Percentiles rank a stretch among this genome's conserved stretches.
Conservation (phyloP, 2,329 filamentous ascomycete genomes). For the Penicillium aurantiogriseum region DNA sequence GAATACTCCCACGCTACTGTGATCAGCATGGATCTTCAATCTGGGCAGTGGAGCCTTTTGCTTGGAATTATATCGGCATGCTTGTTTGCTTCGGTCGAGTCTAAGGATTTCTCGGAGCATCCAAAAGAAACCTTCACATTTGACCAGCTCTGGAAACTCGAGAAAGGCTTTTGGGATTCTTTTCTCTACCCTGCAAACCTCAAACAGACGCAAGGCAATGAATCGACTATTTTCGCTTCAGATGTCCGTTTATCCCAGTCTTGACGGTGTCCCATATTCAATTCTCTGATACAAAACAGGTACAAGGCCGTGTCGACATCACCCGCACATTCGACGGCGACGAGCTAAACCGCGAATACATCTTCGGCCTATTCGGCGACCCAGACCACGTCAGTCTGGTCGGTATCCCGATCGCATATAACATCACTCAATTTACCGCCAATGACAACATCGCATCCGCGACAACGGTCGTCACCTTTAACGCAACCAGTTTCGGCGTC, state of each 20-base stretch:
- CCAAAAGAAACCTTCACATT: conserved; percentile 16
- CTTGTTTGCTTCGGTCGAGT: background rate
- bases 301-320: conserved; percentile 29
- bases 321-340: conserved; percentile 28
- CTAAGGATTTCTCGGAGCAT: background rate
- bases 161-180: conserved; percentile 24
- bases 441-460: conserved; percentile 24
- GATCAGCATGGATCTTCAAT: background rate
- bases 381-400: conserved; percentile 20
- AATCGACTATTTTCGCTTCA: conserved; percentile 22
- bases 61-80: background rate
- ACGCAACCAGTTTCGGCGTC: conserved; percentile 24
- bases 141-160: conserved; percentile 24
- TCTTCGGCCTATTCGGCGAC: conserved; percentile 29
- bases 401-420: conserved; percentile 25
- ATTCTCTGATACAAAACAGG: conserved; percentile 8
- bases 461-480: conserved; percentile 27
- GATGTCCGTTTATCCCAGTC: conserved; percentile 13
- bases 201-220: conserved; percentile 22
- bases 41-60: no score
- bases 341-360: conserved; percentile 30
- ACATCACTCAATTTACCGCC: conserved; percentile 27
- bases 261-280: background rate
- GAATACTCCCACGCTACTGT: background rate
- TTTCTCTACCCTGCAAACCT: conserved; percentile 28